Evolutionary conservation across 495 filamentous ascomycete genomes (phyloP), one percentile per base, ranked within the genome.

Genomic region (Hypoxylon fragiforme): DNA sequence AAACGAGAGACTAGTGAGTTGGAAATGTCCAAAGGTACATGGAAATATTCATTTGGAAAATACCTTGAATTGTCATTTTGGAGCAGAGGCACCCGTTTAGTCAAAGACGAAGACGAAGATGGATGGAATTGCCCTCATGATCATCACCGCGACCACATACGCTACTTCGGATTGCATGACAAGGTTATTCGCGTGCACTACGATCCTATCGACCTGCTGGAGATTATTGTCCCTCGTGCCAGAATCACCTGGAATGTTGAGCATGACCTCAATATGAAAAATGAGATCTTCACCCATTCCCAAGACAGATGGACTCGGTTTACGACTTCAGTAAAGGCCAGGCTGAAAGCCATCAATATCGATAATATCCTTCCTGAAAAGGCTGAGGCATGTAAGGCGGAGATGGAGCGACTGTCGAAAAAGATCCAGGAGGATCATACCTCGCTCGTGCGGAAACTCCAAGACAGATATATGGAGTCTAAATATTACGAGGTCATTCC

Each of bases 1-100:
- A 85, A 86, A 21, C 87, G 88, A 49, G 91, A 97, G 67, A 96
- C 92, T 1, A 87, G 89, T 32, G 83, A 92, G 31, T 86, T 89
- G 54, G 88, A 89, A 12, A 99, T 99, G 94, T 96, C 92, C 0
- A 86, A 90, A 42, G 91, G 80, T 65, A 96, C 90, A 1, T 99
- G 92, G 91, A 97, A 95, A 69, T 99, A 99, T 68, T 97, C 95
- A 0, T 95, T 99, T 63, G 92, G 86, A 3, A 99, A 99, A 70
- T 99, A 97, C 62, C 78, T 99, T 19, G 95, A 99, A 70, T 75
- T 99, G 12, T 94, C 90, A 2, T 97, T 97, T 64, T 97, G 91
- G 92, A 94, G 90, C 66, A 86, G 80, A 45, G 86, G 90, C 41
- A 70, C 97, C 32, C 88, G 84, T 64, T 79, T 91, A 20, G 82